These are phyloP conservation scores for Penicillium decumbens DNA, from an alignment of 2,329 filamentous ascomycete species.

Conservation along the genomic window DNA sequence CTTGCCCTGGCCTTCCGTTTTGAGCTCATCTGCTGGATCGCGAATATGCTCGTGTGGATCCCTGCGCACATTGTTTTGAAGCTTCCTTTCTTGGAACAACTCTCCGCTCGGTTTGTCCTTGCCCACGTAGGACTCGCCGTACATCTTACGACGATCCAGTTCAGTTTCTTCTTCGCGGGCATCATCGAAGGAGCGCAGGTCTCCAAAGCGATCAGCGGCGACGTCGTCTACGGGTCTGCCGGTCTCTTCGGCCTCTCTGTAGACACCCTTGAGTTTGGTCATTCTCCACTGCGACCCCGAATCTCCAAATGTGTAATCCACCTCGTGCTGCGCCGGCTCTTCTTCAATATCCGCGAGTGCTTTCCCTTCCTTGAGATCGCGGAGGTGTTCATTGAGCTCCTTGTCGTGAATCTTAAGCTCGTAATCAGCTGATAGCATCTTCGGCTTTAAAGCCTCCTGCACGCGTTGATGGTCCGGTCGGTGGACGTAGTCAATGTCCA, in stretches of 20 bases:
- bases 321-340: conserved; percentile 55
- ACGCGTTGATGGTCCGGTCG: conserved; percentile 58
- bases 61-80: conserved; percentile 52
- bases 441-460: conserved; percentile 41
- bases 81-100: conserved; percentile 70
- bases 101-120: conserved; percentile 87
- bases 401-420: conserved; percentile 70
- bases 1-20: conserved; percentile 50
- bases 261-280: conserved; percentile 86
- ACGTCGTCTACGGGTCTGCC: conserved; percentile 73
- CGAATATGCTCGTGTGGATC: conserved; percentile 26
- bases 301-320: conserved; percentile 85
- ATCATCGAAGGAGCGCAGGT: conserved; percentile 80
- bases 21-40: conserved; percentile 35
- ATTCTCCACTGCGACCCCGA: conserved; percentile 89
- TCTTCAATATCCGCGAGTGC: conserved; percentile 51
- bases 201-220: conserved; percentile 75
- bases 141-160: conserved; percentile 72
- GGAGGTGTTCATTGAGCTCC: conserved; percentile 72
- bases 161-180: conserved; percentile 91
- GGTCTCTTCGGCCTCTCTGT: conserved; percentile 69
- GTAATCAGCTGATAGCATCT: conserved; percentile 53
- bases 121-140: conserved; percentile 77
- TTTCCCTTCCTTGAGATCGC: conserved; percentile 57
- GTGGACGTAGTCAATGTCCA: conserved; percentile 72